phyloP scores from a whole-genome alignment of 345 rosid species.

The Atalantia buxifolia region DNA sequence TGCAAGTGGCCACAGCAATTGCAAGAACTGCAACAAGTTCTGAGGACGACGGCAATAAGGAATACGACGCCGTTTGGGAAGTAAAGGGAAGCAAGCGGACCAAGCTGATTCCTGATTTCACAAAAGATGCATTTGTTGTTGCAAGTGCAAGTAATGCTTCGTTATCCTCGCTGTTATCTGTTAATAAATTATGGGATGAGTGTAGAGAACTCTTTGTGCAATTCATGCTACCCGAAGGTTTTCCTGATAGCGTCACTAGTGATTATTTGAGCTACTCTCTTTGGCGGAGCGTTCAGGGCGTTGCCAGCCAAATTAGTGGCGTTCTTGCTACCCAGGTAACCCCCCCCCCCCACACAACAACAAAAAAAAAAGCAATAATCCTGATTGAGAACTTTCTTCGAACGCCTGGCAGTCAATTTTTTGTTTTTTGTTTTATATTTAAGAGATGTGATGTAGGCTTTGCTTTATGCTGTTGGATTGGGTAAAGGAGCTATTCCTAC shows the following conservation, averaged over 20 bases:
- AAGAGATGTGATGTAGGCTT: conserved; percentile 45
- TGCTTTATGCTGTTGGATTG: conserved; percentile 95
- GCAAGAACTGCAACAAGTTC: conserved; percentile 31
- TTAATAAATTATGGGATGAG: conserved; percentile 36
- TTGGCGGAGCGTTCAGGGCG: conserved; percentile 94
- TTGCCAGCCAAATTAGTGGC: conserved; percentile 89
- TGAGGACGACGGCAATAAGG: conserved; percentile 20
- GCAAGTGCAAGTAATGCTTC: conserved; percentile 21
- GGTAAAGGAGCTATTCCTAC: conserved; percentile 97
- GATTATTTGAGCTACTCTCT: conserved; percentile 93
- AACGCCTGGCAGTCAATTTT: conserved; percentile 14
- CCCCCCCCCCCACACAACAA: too few relatives aligned
- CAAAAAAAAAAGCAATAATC: background rate
- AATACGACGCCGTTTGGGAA: conserved; percentile 54
- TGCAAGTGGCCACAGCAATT: conserved; percentile 44
- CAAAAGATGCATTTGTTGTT: conserved; percentile 49
- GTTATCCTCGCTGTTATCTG: conserved; percentile 29
- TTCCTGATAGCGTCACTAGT: conserved; percentile 72
- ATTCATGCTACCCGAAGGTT: conserved; percentile 90
- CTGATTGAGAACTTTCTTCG: conserved; percentile 7
- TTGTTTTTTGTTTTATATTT: background rate
- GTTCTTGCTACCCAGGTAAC: conserved; percentile 94
- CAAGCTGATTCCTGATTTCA: conserved; percentile 48
- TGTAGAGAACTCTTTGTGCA: conserved; percentile 43
- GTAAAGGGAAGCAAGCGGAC: conserved; percentile 69